These are phyloP conservation scores for Plenodomus lindquistii DNA, from an alignment of 2,329 filamentous ascomycete species.

Conservation along the genomic window DNA sequence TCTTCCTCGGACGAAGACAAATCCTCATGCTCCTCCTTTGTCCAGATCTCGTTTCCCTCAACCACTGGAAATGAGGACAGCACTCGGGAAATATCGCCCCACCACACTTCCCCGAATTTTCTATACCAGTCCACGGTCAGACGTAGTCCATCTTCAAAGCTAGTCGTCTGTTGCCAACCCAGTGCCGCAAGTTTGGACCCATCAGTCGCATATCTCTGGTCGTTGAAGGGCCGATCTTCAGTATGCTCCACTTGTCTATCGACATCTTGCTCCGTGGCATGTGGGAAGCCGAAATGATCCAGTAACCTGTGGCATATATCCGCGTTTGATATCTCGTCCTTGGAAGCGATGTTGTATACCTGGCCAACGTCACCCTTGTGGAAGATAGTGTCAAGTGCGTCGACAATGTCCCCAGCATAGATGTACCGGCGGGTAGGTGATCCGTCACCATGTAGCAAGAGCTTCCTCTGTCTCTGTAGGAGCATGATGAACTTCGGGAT, in stretches of 20 bases:
- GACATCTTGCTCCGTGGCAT: conserved; percentile 51
- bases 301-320: conserved; percentile 69
- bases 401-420: conserved; percentile 76
- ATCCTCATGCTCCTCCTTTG: conserved; percentile 45
- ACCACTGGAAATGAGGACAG: conserved; percentile 46
- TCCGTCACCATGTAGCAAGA: conserved; percentile 77
- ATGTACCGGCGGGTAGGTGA: conserved; percentile 75
- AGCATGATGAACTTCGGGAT: conserved; percentile 81
- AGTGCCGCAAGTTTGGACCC: conserved; percentile 43
- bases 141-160: conserved; percentile 42
- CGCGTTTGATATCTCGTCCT: conserved; percentile 76
- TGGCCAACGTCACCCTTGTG: conserved; percentile 75
- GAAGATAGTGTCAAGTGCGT: conserved; percentile 82
- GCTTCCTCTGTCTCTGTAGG: conserved; percentile 66
- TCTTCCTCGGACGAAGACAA: conserved; percentile 39
- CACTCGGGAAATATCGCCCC: conserved; percentile 47
- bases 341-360: conserved; percentile 80
- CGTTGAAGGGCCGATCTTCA: conserved; percentile 69
- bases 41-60: conserved; percentile 46
- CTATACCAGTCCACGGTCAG: conserved; percentile 47
- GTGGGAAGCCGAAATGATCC: conserved; percentile 60
- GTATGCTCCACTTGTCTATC: conserved; percentile 73
- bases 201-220: conserved; percentile 46
- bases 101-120: conserved; percentile 46
- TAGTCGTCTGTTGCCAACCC: conserved; percentile 43